Percentiles rank a stretch among this genome's conserved stretches.
phyloP scores from a whole-genome alignment of 306 rosid genomes.

The Cucurbita maxima region DNA sequence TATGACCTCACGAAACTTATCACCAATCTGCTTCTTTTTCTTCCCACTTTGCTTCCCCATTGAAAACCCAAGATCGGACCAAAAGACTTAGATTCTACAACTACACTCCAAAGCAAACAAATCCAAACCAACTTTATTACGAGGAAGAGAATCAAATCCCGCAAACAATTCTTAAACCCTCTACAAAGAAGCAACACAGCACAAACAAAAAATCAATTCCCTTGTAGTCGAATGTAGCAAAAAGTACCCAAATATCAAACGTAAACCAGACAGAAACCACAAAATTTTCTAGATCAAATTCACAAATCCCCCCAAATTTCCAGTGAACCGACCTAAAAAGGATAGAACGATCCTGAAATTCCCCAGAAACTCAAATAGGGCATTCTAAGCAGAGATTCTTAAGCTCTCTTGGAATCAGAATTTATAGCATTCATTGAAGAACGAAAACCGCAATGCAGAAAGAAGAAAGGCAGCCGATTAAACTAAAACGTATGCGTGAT shows the following conservation, averaged over 20 bases:
- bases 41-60: conserved; percentile 56
- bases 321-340: background rate
- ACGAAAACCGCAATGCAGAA: background rate
- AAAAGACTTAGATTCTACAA: background rate
- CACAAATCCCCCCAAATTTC: background rate
- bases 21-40: conserved; percentile 37
- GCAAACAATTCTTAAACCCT: background rate
- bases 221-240: no score
- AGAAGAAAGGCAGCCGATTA: background rate
- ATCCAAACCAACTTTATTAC: background rate
- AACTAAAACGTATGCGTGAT: background rate
- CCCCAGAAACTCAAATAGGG: background rate
- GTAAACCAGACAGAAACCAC: background rate
- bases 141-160: background rate
- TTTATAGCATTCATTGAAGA: background rate
- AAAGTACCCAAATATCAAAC: background rate
- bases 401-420: background rate
- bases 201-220: background rate
- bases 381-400: background rate
- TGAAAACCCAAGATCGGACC: background rate
- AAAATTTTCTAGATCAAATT: background rate
- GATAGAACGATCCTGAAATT: background rate
- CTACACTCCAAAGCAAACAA: background rate
- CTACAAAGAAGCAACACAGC: background rate
- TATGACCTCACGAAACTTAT: conserved; percentile 25